Base-by-base conservation (phyloP, 2,329 filamentous ascomycete genomes). In the Colletotrichum gigasporum region DNA sequence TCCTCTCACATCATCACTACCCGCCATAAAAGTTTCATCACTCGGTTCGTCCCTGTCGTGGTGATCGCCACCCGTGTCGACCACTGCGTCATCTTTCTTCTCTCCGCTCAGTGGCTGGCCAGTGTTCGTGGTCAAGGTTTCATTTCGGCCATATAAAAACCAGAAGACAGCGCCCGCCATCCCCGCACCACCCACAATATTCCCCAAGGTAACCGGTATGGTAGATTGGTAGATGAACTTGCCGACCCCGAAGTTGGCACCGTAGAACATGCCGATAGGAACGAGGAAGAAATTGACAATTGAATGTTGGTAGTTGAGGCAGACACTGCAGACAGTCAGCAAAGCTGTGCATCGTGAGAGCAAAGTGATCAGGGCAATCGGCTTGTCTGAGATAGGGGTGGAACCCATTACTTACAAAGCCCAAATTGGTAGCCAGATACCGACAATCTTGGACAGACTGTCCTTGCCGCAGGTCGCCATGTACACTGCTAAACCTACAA, bases 401-500 rank as follows among this genome's bases (percentile, higher is more conserved):
- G n/a, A n/a, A n/a, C n/a, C n/a, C n/a, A n/a, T n/a, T n/a, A 42
- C 56, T 53, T 28, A 60, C 57, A 60, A 60, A 0, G 39, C 30
- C 57, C 57, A 60, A 12, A 60, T 47, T 12, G 57, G 57, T 5
- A 60, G 3, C 57, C 57, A 60, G 14, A 60, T 60, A 10, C 57
- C 57, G 5, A 54, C 39, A 16, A 60, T 60, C 22, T 60, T 60
- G 14, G 47, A 53, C 4, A 60, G 14, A 5, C 16, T 53, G 24
- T 54, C 57, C 14, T 22, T 53, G 9, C 47, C 30, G 35, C 56
- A 53, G 5, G 30, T 30, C 4, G 47, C 37, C 20, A 60, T 16
- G 39, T 37, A 60, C 1, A 60, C 56, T 4, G 39, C 56, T 8
- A 60, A 16, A 4, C 56, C 56, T 4, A 60, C 56, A 14, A 53